A percentile compares a stretch with the other conserved stretches of the same genome.
Conservation (phyloP, 768 basidiomycete genomes). For the Omphalotus guepiniiformis region DNA sequence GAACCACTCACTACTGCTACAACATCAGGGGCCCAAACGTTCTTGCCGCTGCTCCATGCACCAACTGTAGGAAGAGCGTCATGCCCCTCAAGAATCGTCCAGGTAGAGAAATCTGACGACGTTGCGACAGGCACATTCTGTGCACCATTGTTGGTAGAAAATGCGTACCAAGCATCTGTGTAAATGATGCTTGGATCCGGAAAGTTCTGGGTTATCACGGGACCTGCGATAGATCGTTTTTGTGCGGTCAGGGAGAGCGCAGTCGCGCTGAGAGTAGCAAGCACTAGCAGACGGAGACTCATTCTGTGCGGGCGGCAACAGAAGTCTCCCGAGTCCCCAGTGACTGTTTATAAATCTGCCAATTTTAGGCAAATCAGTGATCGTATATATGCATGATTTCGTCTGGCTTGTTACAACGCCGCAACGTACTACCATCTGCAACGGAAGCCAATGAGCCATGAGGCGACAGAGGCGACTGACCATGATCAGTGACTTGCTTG, state of each 20-base stretch:
- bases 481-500: too few species aligned
- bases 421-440: too few species aligned
- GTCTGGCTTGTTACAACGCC: too few species aligned
- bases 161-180: slow-evolving; percentile 16
- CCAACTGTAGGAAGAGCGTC: slow-evolving; percentile 21
- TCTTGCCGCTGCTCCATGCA: slow-evolving; percentile 16
- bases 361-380: too few species aligned
- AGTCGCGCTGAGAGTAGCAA: too few species aligned
- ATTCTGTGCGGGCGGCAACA: too few species aligned
- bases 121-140: slow-evolving; percentile 20
- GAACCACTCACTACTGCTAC: slow-evolving; percentile 1
- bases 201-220: slow-evolving; percentile 19
- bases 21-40: slow-evolving; percentile 21
- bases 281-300: too few species aligned
- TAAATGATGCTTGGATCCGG: slow-evolving; percentile 18
- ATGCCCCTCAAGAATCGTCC: slow-evolving; percentile 12
- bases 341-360: too few species aligned
- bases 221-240: slow-evolving; percentile 10
- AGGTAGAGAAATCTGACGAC: slow-evolving; percentile 18
- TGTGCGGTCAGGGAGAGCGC: neutral
- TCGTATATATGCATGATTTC: too few species aligned
- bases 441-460: too few species aligned
- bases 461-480: too few species aligned
- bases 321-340: too few species aligned
- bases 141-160: slow-evolving; percentile 16